Base-by-base conservation (phyloP, 192 early-diverging fungal genomes). In the Mycoemilia scoparia region DNA sequence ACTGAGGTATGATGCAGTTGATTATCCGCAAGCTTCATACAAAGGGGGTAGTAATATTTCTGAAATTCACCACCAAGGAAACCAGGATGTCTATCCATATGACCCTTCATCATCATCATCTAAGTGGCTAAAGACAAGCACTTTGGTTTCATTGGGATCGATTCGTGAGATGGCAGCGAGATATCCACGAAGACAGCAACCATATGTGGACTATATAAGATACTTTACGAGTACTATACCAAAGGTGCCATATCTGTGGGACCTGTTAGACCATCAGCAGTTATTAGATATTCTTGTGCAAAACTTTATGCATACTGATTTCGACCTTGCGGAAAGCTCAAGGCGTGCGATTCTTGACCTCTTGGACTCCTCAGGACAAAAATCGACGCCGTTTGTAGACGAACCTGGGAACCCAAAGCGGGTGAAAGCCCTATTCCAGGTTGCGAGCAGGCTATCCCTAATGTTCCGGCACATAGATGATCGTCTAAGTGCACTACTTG, bases 231-330 rank as follows among this genome's bases (percentile, higher is more conserved):
- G 49, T 18, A 52, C 48, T 25, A 26, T 62, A 0, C 42, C 53
- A n/a, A 32, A 45, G 1, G 49, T 43, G 31, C 45, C 43, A 21
- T 13, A 36, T 15, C 39, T 62, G 21, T 63, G 53, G 21, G 62
- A 73, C 5, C 73, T 75, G 18, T 51, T 81, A 0, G 49, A 62
- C 0, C 47, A 74, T 9, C 43, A 55, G 12, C 69, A 64, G 26
- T 34, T 92, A 1, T 63, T 92, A 0, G 90, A 91, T 21, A 76
- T 84, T 41, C 45, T 98, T 14, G 63, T 74, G 11, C 60, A 76
- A 17, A 95, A 83, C 35, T 68, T 78, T 0, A 58, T 85, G 2
- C 89, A 92, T 55, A 66, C 73, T n/a, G 88, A 98, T 54, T 74
- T 79, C 21, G 66, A 73, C 16, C 60, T 98, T 3, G 73, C 79